Percentiles rank a stretch among this genome's conserved stretches.
These are phyloP conservation scores for Cicer judaicum DNA, from an alignment of 306 rosid species.

Conservation along the genomic window DNA sequence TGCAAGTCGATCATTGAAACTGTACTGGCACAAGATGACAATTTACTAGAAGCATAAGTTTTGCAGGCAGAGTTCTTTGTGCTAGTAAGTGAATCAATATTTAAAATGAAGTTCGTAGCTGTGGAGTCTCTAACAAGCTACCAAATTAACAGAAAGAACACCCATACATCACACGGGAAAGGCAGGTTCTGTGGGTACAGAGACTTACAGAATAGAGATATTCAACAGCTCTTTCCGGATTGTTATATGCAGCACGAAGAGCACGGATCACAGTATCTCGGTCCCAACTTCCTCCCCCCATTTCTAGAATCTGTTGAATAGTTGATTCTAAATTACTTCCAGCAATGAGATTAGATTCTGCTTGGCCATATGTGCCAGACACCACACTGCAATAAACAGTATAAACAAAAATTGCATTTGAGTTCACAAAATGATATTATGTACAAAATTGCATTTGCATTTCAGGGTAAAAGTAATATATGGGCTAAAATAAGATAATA, in stretches of 20 bases:
- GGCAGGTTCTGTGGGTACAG: not conserved
- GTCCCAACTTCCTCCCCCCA: constrained; percentile 96
- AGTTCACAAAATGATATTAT: constrained; percentile 18
- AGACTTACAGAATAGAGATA: constrained; percentile 85
- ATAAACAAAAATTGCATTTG: constrained; percentile 33
- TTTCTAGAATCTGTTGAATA: constrained; percentile 71
- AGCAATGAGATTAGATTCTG: constrained; percentile 71
- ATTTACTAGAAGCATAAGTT: constrained; percentile 29
- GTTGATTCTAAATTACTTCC: constrained; percentile 70
- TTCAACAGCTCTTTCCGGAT: constrained; percentile 90
- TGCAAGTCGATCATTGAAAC: constrained; percentile 18
- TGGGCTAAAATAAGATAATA: constrained; percentile 6
- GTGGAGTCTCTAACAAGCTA: constrained; percentile 20
- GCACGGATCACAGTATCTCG: constrained; percentile 79
- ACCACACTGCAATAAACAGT: constrained; percentile 57
- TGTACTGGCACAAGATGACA: not conserved
- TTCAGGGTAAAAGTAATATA: constrained; percentile 19
- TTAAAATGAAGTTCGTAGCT: not conserved
- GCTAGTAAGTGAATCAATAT: constrained; percentile 18
- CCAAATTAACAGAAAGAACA: constrained; percentile 33
- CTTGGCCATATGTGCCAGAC: constrained; percentile 60
- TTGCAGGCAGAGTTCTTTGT: not conserved
- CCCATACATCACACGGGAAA: not conserved
- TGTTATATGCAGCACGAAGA: constrained; percentile 84
- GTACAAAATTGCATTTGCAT: not conserved